A percentile compares a stretch with the other conserved stretches of the same genome.
These are phyloP conservation scores for Erysimum pusillum DNA, from an alignment of 441 rosid genomes.

Conservation along the genomic window DNA sequence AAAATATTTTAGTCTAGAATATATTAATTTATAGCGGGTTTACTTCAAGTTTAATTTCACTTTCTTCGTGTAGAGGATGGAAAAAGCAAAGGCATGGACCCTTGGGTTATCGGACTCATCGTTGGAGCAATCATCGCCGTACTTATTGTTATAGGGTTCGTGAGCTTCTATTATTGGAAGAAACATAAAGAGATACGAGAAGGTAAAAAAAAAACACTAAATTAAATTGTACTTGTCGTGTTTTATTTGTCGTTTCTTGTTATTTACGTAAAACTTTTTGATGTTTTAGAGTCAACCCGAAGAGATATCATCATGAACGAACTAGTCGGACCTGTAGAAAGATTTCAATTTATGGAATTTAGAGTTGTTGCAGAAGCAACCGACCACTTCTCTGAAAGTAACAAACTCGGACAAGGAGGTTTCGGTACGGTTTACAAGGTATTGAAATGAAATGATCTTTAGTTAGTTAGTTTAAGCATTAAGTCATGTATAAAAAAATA, in stretches of 20 bases:
- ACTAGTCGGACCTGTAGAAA: background rate
- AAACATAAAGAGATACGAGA: background rate
- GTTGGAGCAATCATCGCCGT: background rate
- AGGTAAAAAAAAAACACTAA: background rate
- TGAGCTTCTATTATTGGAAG: background rate
- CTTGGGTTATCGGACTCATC: conserved; percentile 1
- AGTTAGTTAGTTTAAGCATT: background rate
- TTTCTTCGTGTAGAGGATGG: background rate
- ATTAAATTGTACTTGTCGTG: background rate
- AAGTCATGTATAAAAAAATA: background rate
- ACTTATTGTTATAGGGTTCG: background rate
- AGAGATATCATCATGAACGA: background rate
- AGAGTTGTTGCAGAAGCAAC: background rate
- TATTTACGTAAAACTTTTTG: too few relatives aligned
- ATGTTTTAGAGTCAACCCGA: background rate
- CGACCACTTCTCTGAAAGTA: background rate
- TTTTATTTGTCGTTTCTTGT: background rate
- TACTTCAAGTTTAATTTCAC: too few relatives aligned
- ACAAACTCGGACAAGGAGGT: background rate
- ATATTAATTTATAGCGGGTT: too few relatives aligned
- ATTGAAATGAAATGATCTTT: background rate
- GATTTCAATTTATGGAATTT: background rate
- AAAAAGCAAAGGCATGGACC: background rate
- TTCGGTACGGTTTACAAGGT: conserved; percentile 1
- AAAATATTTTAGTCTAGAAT: too few relatives aligned